Base-by-base conservation (phyloP, 306 rosid species). In the Herpetospermum pedunculosum region DNA sequence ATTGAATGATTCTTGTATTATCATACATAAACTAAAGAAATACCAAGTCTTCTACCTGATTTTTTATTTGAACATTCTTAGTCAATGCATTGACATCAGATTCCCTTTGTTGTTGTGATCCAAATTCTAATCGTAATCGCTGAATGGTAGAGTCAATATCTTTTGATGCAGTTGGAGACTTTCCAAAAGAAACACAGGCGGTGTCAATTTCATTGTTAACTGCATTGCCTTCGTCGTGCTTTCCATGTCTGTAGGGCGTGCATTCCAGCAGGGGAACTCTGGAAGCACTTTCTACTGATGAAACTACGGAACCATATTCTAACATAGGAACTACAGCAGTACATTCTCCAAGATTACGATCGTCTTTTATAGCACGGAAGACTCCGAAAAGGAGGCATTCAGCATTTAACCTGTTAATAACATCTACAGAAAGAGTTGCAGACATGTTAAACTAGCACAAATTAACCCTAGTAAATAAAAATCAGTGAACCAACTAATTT, bases 331-430 rank as follows among this genome's bases (percentile, higher is more conserved):
- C 34, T 4, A 12, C 21, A 1, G 28, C 13, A 41, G 35, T 11
- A 3, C 2, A 16, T 73, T 65, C 71, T 5, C 69, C 21, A 15
- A 30, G 40, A 29, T 28, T 29, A 29, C 14, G 60, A 34, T n/a
- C 30, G 21, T 55, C 46, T 69, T 77, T 55, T 0, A 3, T 59
- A 32, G 0, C 40, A n/a, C 85, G 85, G 77, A 90, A 87, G 58
- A 88, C 14, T 75, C 96, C 98, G 86, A 88, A 88, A 3, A 92
- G 77, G 78, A 83, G 83, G 67, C 44, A 48, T 64, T 78, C 84
- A 18, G 70, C 49, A 32, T 78, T 49, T 18, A 70, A 48, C 62
- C 50, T 63, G 19, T 72, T 77, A 47, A 84, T 11, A 60, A 72
- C 35, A 62, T 86, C 96, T 87, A 52, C 44, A 64, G 52, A 77